These are phyloP conservation scores for Penicillium salamii DNA, from an alignment of 495 filamentous ascomycete species.

Conservation along the genomic window DNA sequence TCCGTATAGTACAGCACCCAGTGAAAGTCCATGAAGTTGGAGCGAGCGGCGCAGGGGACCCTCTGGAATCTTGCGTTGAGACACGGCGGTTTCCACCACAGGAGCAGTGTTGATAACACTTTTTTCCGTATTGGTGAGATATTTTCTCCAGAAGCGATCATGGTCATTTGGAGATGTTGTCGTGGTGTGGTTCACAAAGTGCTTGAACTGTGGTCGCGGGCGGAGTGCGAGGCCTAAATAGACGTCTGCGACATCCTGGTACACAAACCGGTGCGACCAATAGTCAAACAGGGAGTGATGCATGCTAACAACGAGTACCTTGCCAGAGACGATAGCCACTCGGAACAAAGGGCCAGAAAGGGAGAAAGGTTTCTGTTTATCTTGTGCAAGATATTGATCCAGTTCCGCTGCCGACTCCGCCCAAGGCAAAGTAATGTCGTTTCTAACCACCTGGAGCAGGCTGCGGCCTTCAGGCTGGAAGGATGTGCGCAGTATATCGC, in stretches of 20 bases:
- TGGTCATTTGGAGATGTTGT: background rate
- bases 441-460: conserved; percentile 52
- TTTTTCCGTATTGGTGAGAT: background rate
- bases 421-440: conserved; percentile 34
- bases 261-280: conserved; percentile 52
- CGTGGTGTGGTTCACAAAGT: conserved; percentile 23
- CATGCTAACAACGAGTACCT: conserved; percentile 54
- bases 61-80: conserved; percentile 8
- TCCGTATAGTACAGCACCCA: conserved; percentile 41
- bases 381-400: conserved; percentile 13
- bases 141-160: conserved; percentile 17
- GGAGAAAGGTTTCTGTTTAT: conserved; percentile 37
- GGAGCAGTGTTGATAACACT: conserved; percentile 20
- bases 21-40: background rate
- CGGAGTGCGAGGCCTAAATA: background rate
- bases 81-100: conserved; percentile 17
- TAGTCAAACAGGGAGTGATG: conserved; percentile 67
- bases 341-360: conserved; percentile 53
- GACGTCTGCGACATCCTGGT: conserved; percentile 26
- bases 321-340: conserved; percentile 45
- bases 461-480: conserved; percentile 43
- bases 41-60: conserved; percentile 12
- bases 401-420: conserved; percentile 35
- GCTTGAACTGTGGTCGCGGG: background rate
- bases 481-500: conserved; percentile 57